These are phyloP conservation scores for Buddleja alternifolia DNA, from an alignment of 257 asterid species.

Conservation along the genomic window DNA sequence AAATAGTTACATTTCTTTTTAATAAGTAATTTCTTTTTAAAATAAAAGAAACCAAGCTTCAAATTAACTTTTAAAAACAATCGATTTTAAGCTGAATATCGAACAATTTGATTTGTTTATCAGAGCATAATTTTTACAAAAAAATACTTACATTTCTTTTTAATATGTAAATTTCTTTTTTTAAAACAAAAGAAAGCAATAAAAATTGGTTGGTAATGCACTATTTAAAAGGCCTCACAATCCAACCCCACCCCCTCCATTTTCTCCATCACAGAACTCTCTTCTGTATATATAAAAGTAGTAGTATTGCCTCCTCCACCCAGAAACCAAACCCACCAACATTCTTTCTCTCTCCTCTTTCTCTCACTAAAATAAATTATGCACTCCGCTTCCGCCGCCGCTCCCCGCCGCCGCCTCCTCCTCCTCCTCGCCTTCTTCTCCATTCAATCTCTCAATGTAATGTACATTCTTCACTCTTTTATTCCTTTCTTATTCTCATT, in stretches of 20 bases:
- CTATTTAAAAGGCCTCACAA: constrained; percentile 27
- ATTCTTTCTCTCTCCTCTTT: constrained; percentile 41
- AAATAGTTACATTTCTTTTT: too few species aligned
- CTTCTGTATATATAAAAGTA: constrained; percentile 45
- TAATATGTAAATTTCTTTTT: too few species aligned
- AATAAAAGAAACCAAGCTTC: too few species aligned
- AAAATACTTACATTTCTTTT: too few species aligned
- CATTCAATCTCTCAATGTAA: constrained; percentile 36
- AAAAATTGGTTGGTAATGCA: too few species aligned
- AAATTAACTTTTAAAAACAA: too few species aligned
- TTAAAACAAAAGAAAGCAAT: too few species aligned
- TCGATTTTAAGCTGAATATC: too few species aligned
- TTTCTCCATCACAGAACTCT: constrained; percentile 29
- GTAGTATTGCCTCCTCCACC: constrained; percentile 32
- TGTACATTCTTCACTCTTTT: background rate
- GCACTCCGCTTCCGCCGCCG: constrained; percentile 39
- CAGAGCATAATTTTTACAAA: too few species aligned
- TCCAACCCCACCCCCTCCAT: constrained; percentile 23
- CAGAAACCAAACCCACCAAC: constrained; percentile 43
- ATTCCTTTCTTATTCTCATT: background rate
- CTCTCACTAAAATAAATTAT: constrained; percentile 35
- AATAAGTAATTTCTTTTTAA: too few species aligned
- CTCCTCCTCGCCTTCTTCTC: constrained; percentile 28
- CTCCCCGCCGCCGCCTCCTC: constrained; percentile 18
- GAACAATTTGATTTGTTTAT: too few species aligned